Percentiles rank a stretch among this genome's conserved stretches.
Conservation (phyloP, 2,329 filamentous ascomycete species). For the Aureobasidium namibiae region DNA sequence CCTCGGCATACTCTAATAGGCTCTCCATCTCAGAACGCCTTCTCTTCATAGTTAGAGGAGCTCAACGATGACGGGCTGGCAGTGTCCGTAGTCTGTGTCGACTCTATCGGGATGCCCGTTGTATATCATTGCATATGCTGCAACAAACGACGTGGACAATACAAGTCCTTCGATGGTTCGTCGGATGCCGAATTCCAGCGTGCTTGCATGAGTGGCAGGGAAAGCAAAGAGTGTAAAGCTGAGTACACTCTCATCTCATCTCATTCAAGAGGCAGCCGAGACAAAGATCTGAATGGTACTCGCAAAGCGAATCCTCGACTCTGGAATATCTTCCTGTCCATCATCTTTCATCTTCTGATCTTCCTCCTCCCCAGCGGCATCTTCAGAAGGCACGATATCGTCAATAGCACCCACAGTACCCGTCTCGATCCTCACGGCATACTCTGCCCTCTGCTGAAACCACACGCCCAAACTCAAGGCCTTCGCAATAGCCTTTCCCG, state of each 20-base stretch:
- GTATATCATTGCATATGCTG: too few relatives aligned
- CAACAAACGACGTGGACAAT: too few relatives aligned
- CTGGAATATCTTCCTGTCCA: constrained; percentile 24
- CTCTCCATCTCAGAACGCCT: too few relatives aligned
- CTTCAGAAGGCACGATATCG: constrained; percentile 44
- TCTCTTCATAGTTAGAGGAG: too few relatives aligned
- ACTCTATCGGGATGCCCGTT: too few relatives aligned
- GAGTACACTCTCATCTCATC: background rate
- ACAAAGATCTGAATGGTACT: constrained; percentile 19
- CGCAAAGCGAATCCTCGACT: constrained; percentile 27
- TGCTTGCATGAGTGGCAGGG: background rate
- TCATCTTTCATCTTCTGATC: constrained; percentile 10
- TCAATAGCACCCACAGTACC: constrained; percentile 59
- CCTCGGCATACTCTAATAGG: too few relatives aligned
- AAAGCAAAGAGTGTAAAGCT: background rate
- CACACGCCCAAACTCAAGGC: constrained; percentile 54
- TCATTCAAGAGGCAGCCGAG: background rate
- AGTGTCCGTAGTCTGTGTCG: too few relatives aligned
- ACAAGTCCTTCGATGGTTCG: too few relatives aligned
- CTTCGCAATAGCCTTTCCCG: constrained; percentile 58
- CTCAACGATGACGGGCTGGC: too few relatives aligned
- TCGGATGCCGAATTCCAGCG: too few relatives aligned
- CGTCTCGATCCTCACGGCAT: constrained; percentile 52
- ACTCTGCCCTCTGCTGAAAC: constrained; percentile 56
- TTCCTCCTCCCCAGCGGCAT: constrained; percentile 17